Evolutionary conservation across 306 rosid species (phyloP).

Genomic region (Ochetophila trinervis): DNA sequence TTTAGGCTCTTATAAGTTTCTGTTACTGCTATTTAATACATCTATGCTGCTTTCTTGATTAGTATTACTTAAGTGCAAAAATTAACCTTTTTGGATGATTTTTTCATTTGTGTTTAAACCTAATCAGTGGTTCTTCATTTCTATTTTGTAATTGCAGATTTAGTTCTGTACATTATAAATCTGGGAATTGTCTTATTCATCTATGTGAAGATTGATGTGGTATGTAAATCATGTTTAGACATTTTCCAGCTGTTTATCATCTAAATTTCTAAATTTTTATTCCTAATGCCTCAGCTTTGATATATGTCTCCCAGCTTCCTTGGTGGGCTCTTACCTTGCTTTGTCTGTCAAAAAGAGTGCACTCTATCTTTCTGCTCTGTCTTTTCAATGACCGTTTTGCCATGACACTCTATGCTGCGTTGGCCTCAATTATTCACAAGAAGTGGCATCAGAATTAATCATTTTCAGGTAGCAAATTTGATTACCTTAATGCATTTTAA

Average conservation of each 20-base stretch:
- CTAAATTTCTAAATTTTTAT: background rate
- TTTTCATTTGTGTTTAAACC: background rate
- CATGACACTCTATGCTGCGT: conserved; percentile 68
- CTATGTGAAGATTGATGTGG: conserved; percentile 77
- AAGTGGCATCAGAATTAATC: conserved; percentile 86
- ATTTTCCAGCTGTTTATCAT: background rate
- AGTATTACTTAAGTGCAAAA: no score
- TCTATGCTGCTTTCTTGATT: no score
- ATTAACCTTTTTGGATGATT: no score
- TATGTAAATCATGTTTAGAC: conserved; percentile 23
- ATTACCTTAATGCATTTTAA: background rate
- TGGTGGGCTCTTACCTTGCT: conserved; percentile 83
- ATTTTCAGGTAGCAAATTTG: conserved; percentile 41
- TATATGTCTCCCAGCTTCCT: conserved; percentile 53
- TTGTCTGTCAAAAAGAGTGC: conserved; percentile 85
- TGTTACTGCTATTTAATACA: background rate
- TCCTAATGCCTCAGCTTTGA: conserved; percentile 5
- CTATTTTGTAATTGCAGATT: conserved; percentile 46
- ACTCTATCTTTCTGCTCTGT: conserved; percentile 88
- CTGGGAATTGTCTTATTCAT: conserved; percentile 61
- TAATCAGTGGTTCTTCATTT: conserved; percentile 4
- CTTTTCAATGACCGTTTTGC: conserved; percentile 89
- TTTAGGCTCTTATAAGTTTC: background rate
- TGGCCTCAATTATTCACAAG: conserved; percentile 54
- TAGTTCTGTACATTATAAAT: conserved; percentile 70